Conservation (phyloP, 1,284 basidiomycete genomes). For the Apiotrichum akiyoshidainum region DNA sequence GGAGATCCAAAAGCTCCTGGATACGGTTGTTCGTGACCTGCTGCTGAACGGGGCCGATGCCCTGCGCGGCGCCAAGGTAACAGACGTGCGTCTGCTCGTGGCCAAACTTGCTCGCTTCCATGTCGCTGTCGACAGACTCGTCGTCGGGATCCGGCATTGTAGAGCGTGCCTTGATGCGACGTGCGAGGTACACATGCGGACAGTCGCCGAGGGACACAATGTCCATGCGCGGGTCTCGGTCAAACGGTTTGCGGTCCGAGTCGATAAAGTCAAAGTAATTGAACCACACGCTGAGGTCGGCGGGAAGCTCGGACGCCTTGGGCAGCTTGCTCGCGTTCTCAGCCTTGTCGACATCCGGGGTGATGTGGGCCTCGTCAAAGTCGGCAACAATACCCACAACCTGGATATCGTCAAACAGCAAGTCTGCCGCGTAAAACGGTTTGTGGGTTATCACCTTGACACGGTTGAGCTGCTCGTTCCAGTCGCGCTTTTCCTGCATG, state of each 20-base stretch:
- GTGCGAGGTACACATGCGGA: conserved; percentile 80
- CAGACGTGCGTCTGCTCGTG: conserved; percentile 82
- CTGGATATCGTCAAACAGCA: conserved; percentile 73
- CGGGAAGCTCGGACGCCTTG: conserved; percentile 32
- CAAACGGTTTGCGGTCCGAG: conserved; percentile 63
- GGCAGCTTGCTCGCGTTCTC: conserved; percentile 8
- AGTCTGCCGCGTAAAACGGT: conserved; percentile 87
- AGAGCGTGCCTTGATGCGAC: conserved; percentile 52
- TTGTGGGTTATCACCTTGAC: conserved; percentile 59
- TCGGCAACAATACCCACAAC: conserved; percentile 74
- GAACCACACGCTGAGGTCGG: conserved; percentile 61
- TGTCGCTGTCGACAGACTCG: conserved; percentile 13
- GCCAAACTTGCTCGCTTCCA: conserved; percentile 74
- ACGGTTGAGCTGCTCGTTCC: conserved; percentile 41
- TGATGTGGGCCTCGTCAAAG: conserved; percentile 62
- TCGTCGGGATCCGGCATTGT: conserved; percentile 46
- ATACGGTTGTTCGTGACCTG: conserved; percentile 60
- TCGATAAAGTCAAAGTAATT: conserved; percentile 83
- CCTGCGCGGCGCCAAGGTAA: conserved; percentile 64
- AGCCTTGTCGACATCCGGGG: neutral
- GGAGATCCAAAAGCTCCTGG: conserved; percentile 29
- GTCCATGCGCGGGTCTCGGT: conserved; percentile 61
- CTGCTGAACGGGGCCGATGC: conserved; percentile 68
- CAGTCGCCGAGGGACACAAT: conserved; percentile 70
- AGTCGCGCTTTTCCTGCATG: conserved; percentile 64